Percentiles rank a stretch among this genome's conserved stretches.
These are phyloP conservation scores for Trichopus zeylanicus DNA, from an alignment of 116 monocot genomes.

Conservation along the genomic window DNA sequence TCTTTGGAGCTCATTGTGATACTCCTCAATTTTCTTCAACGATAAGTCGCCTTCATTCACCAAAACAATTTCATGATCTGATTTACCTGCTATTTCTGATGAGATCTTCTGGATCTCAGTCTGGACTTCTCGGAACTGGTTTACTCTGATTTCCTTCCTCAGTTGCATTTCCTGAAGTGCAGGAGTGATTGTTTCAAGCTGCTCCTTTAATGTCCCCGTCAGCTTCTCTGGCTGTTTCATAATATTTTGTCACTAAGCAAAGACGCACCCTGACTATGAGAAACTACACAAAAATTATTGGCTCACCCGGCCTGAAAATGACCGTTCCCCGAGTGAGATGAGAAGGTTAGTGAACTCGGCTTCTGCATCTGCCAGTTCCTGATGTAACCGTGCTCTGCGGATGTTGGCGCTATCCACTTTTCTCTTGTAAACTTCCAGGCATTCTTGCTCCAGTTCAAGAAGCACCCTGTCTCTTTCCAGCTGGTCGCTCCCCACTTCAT, in stretches of 20 bases:
- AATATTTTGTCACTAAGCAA: not conserved
- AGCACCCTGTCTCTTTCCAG: constrained; percentile 46
- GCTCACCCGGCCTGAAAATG: constrained; percentile 43
- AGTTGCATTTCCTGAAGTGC: constrained; percentile 55
- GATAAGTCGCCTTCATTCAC: constrained; percentile 45
- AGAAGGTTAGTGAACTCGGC: constrained; percentile 63
- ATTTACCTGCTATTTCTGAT: constrained; percentile 40
- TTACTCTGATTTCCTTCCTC: constrained; percentile 49
- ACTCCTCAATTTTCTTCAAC: constrained; percentile 55
- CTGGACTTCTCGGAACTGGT: constrained; percentile 39
- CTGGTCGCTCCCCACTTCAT: constrained; percentile 67
- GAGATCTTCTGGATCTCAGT: constrained; percentile 44
- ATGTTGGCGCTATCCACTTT: constrained; percentile 67
- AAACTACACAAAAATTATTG: not conserved
- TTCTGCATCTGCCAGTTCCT: constrained; percentile 55
- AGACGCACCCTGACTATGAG: not conserved
- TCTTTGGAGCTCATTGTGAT: constrained; percentile 45
- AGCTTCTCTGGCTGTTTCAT: constrained; percentile 45
- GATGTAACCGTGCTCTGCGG: constrained; percentile 39
- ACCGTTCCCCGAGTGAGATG: constrained; percentile 63
- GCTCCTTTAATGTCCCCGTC: constrained; percentile 56
- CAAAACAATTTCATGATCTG: constrained; percentile 11
- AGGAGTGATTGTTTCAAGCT: constrained; percentile 53
- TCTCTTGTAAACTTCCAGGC: constrained; percentile 50
- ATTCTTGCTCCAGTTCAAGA: constrained; percentile 59